A percentile compares a stretch with the other conserved stretches of the same genome.
phyloP scores from a whole-genome alignment of 148 eudicot genomes.

The Euryodendron excelsum region DNA sequence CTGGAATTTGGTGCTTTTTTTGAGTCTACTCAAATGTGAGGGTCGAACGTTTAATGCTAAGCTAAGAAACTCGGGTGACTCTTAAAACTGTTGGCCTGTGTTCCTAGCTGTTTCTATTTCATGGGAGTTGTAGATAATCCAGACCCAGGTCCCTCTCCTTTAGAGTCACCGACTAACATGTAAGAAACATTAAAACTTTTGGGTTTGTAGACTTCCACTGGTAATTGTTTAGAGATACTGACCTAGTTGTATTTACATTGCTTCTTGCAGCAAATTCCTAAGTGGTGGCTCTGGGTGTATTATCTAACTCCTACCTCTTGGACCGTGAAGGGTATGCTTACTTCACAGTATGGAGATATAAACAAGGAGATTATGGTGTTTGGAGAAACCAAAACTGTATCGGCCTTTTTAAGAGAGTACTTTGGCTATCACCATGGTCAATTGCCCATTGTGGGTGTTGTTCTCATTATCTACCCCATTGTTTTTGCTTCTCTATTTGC shows the following conservation, averaged over 20 bases:
- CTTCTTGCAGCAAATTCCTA: conserved; percentile 60
- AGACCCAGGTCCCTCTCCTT: too few species aligned
- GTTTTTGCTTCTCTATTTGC: conserved; percentile 58
- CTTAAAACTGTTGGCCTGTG: too few species aligned
- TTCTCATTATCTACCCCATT: conserved; percentile 53
- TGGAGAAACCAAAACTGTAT: conserved; percentile 40
- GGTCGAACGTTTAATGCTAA: too few species aligned
- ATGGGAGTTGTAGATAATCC: too few species aligned
- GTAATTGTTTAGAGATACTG: not conserved
- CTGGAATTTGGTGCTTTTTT: too few species aligned
- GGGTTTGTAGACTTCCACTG: not conserved
- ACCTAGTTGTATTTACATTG: not conserved
- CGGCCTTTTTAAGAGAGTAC: conserved; percentile 54
- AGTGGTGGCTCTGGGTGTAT: conserved; percentile 80
- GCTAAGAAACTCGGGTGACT: too few species aligned
- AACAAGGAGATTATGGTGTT: conserved; percentile 35
- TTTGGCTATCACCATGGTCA: conserved; percentile 56
- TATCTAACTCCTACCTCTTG: conserved; percentile 67
- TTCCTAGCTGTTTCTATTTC: too few species aligned
- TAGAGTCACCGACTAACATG: too few species aligned
- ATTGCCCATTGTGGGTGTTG: conserved; percentile 45
- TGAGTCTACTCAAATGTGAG: too few species aligned
- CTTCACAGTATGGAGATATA: conserved; percentile 76
- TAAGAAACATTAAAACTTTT: too few species aligned
- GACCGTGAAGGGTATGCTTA: conserved; percentile 54